A percentile compares a stretch with the other conserved stretches of the same genome.
These are phyloP conservation scores for Zasmidium angulare DNA, from an alignment of 2,329 filamentous ascomycete species.

Conservation along the genomic window DNA sequence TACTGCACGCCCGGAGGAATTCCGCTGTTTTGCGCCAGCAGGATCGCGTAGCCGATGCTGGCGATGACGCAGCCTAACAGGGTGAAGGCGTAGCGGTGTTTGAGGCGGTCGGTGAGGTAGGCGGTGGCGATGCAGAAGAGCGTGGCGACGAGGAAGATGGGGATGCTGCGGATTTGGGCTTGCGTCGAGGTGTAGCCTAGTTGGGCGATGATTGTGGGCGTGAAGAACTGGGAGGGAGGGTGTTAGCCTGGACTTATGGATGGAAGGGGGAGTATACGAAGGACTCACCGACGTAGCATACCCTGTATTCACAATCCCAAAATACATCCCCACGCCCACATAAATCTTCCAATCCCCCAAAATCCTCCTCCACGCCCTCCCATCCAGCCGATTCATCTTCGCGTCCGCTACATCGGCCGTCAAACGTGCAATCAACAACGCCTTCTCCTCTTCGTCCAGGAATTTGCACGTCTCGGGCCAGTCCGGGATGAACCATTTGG, in stretches of 20 bases:
- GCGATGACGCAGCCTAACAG: slow-evolving; percentile 29
- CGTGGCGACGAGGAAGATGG: slow-evolving; percentile 37
- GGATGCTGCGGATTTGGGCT: slow-evolving; percentile 40
- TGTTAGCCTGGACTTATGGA: too few relatives aligned
- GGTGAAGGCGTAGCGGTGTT: slow-evolving; percentile 32
- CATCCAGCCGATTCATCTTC: slow-evolving; percentile 56
- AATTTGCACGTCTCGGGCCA: slow-evolving; percentile 51
- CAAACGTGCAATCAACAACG: slow-evolving; percentile 55
- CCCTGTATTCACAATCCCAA: slow-evolving; percentile 43
- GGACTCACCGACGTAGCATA: slow-evolving; percentile 24
- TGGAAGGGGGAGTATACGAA: too few relatives aligned
- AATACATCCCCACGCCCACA: slow-evolving; percentile 45
- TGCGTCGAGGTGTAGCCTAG: slow-evolving; percentile 62
- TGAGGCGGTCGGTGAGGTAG: slow-evolving; percentile 19
- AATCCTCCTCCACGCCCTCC: slow-evolving; percentile 48
- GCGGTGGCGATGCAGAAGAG: slow-evolving; percentile 22
- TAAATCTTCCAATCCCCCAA: slow-evolving; percentile 52
- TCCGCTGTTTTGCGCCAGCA: slow-evolving; percentile 49
- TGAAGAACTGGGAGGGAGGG: slow-evolving; percentile 36
- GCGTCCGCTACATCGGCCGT: slow-evolving; percentile 46
- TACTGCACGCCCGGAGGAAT: slow-evolving; percentile 53
- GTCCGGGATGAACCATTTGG: slow-evolving; percentile 55
- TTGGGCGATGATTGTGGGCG: slow-evolving; percentile 58
- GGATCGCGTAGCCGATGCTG: slow-evolving; percentile 54
- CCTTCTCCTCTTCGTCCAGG: slow-evolving; percentile 52